Conservation (phyloP, 176 grass and related monocot genomes). For the Juncus inflexus region DNA sequence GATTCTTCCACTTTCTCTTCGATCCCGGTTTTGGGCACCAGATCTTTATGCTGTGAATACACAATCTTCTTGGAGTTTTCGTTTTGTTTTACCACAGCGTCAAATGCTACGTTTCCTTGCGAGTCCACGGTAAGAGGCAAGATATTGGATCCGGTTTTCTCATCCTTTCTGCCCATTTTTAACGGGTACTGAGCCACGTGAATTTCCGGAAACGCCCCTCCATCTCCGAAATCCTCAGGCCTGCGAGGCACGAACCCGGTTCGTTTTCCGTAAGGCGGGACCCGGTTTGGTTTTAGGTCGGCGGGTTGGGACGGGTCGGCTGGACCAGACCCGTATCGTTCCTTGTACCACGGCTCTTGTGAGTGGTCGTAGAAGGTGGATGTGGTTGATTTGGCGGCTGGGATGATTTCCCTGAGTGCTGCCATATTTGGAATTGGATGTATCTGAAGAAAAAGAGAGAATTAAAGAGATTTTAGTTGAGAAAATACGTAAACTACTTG, state of each 20-base stretch:
- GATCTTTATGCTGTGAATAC: slow-evolving; percentile 88
- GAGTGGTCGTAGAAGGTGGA: slow-evolving; percentile 80
- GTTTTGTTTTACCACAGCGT: slow-evolving; percentile 92
- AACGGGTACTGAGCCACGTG: slow-evolving; percentile 85
- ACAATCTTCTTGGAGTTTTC: slow-evolving; percentile 90
- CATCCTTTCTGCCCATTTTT: slow-evolving; percentile 85
- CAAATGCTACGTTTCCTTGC: slow-evolving; percentile 75
- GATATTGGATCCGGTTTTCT: slow-evolving; percentile 79
- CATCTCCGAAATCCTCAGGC: slow-evolving; percentile 74
- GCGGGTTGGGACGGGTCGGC: slow-evolving; percentile 18
- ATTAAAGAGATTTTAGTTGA: no score
- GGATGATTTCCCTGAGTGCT: slow-evolving; percentile 68
- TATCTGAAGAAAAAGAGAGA: background rate
- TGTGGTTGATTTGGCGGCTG: slow-evolving; percentile 43
- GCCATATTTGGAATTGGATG: slow-evolving; percentile 40
- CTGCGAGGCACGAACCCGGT: slow-evolving; percentile 67
- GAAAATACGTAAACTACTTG: no score
- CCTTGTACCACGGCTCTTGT: slow-evolving; percentile 90
- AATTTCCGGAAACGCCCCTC: slow-evolving; percentile 93
- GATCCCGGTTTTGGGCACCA: slow-evolving; percentile 60
- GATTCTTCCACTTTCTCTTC: slow-evolving; percentile 35
- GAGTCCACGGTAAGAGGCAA: slow-evolving; percentile 85
- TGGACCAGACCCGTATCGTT: slow-evolving; percentile 52
- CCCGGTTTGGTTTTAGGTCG: slow-evolving; percentile 18
- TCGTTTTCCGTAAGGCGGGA: slow-evolving; percentile 71